Evolutionary conservation across 257 asterid genomes (phyloP).

Genomic region (Gentiana macrophylla): DNA sequence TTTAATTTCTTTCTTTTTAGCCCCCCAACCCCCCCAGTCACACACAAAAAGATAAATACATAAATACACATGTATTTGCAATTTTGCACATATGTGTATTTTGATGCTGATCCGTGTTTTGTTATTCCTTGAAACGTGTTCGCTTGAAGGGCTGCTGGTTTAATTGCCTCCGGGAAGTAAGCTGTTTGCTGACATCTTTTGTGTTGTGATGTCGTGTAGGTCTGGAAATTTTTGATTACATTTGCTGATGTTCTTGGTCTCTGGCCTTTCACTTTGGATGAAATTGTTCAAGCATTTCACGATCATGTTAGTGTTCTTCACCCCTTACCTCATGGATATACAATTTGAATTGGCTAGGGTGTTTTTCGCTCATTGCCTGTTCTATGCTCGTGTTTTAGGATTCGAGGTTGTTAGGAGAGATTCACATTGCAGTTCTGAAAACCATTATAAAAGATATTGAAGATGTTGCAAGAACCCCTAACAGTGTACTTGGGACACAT

Average conservation of each 20-base stretch:
- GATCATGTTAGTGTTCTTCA: slow-evolving; percentile 40
- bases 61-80: no score
- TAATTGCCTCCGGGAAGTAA: slow-evolving; percentile 2
- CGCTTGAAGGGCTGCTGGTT: no score
- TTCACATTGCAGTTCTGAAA: slow-evolving; percentile 71
- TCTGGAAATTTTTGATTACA: slow-evolving; percentile 80
- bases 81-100: no score
- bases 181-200: slow-evolving; percentile 6
- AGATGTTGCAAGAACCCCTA: slow-evolving; percentile 64
- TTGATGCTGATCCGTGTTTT: no score
- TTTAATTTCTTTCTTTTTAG: no score
- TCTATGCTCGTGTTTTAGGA: slow-evolving; percentile 38
- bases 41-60: no score
- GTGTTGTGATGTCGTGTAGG: slow-evolving; percentile 25
- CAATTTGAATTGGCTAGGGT: neutral
- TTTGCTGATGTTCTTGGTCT: slow-evolving; percentile 84
- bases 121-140: no score
- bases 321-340: slow-evolving; percentile 3
- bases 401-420: slow-evolving; percentile 75
- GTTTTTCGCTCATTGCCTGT: slow-evolving; percentile 5
- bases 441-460: slow-evolving; percentile 70
- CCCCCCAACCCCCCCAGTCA: no score
- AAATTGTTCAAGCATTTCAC: slow-evolving; percentile 70
- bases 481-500: slow-evolving; percentile 33
- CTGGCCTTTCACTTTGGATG: slow-evolving; percentile 94